A percentile compares a stretch with the other conserved stretches of the same genome.
These are phyloP conservation scores for Leptographium lundbergii DNA, from an alignment of 2,329 filamentous ascomycete genomes.

Conservation along the genomic window DNA sequence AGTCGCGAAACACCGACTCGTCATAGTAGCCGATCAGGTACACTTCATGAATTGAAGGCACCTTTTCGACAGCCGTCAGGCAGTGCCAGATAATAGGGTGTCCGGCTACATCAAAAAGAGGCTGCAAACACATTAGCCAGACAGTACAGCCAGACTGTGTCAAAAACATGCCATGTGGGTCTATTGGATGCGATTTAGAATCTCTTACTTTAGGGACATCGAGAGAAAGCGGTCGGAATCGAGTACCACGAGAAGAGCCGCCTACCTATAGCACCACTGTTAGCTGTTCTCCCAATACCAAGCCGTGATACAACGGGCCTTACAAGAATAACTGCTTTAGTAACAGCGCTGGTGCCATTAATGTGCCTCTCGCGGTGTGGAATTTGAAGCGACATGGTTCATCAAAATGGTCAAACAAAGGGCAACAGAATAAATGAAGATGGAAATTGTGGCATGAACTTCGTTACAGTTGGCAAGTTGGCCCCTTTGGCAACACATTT, in stretches of 20 bases:
- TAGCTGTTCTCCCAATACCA: not conserved
- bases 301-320: conserved; percentile 12
- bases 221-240: conserved; percentile 87
- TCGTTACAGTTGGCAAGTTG: not conserved
- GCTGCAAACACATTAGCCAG: conserved; percentile 35
- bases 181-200: not conserved
- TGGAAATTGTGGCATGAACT: not conserved
- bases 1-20: conserved; percentile 91
- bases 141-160: not conserved
- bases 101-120: conserved; percentile 94
- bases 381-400: conserved; percentile 43
- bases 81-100: conserved; percentile 99
- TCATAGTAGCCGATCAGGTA: conserved; percentile 99
- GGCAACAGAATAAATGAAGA: not conserved
- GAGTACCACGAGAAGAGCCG: conserved; percentile 86
- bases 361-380: conserved; percentile 37
- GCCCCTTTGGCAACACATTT: not conserved
- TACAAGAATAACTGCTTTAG: conserved; percentile 93
- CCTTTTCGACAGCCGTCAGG: conserved; percentile 79
- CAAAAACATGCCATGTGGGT: not conserved
- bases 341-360: conserved; percentile 45
- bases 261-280: conserved; percentile 52
- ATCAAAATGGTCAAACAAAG: not conserved
- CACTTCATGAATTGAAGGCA: conserved; percentile 85
- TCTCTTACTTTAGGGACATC: conserved; percentile 77